Evolutionary conservation across 2,329 filamentous ascomycete genomes (phyloP).

Genomic region (Davidsoniella eucalypti): DNA sequence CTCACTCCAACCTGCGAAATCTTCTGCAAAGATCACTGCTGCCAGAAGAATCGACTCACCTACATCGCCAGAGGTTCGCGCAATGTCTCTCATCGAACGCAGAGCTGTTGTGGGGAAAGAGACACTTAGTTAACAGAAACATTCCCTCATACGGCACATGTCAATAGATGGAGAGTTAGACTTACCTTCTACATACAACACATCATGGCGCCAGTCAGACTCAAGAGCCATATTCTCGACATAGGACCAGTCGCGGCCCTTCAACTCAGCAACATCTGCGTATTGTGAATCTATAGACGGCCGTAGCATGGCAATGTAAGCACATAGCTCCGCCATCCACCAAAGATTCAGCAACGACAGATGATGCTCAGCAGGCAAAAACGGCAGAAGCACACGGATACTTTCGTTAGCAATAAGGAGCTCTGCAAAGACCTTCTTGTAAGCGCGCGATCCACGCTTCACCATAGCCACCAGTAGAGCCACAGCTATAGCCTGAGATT

Average conservation of each 20-base stretch:
- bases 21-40: constrained; percentile 56
- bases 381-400: constrained; percentile 65
- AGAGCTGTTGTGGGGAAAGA: constrained; percentile 21
- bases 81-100: constrained; percentile 58
- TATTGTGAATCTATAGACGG: constrained; percentile 54
- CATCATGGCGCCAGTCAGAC: constrained; percentile 51
- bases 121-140: background rate
- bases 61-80: constrained; percentile 56
- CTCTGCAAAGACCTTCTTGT: constrained; percentile 74
- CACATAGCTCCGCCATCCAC: constrained; percentile 68
- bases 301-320: constrained; percentile 61
- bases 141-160: background rate
- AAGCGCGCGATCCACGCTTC: constrained; percentile 40
- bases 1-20: constrained; percentile 52
- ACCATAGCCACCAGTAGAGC: constrained; percentile 47
- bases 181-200: constrained; percentile 72
- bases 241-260: constrained; percentile 58
- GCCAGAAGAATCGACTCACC: constrained; percentile 49
- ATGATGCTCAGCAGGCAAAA: constrained; percentile 59
- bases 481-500: constrained; percentile 47
- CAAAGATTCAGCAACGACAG: constrained; percentile 63
- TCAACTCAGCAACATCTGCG: constrained; percentile 40
- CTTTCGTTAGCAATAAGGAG: constrained; percentile 76
- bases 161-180: background rate
- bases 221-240: constrained; percentile 55